Evolutionary conservation across 1,139 yeast genomes (phyloP).

Genomic region (Hyphopichia burtonii): DNA sequence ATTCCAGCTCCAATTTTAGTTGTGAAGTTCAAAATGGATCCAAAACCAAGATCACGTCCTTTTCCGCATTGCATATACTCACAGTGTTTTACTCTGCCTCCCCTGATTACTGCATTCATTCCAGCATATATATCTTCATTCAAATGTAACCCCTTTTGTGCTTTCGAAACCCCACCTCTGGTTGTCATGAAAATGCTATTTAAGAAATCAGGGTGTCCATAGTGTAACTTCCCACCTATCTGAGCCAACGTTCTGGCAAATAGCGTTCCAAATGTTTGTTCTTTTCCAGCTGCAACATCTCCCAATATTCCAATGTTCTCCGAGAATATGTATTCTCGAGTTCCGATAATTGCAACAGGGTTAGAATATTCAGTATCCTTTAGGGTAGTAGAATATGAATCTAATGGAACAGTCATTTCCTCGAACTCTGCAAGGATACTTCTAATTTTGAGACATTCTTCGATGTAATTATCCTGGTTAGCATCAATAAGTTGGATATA

Average conservation of each 20-base stretch:
- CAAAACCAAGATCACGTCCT: constrained; percentile 56
- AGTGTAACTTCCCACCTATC: constrained; percentile 55
- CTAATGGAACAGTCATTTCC: constrained; percentile 33
- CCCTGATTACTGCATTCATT: constrained; percentile 50
- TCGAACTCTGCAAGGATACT: constrained; percentile 52
- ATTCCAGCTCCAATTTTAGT: constrained; percentile 59
- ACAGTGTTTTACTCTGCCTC: constrained; percentile 56
- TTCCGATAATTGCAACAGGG: constrained; percentile 56
- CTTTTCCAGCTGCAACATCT: constrained; percentile 59
- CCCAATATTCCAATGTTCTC: constrained; percentile 56
- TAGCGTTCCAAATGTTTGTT: constrained; percentile 56
- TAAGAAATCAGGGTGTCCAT: constrained; percentile 58
- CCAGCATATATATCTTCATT: constrained; percentile 61
- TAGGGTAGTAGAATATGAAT: constrained; percentile 30
- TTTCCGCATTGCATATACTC: constrained; percentile 59
- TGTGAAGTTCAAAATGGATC: constrained; percentile 52
- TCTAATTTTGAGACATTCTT: constrained; percentile 55
- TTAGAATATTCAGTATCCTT: constrained; percentile 22
- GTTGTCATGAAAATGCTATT: constrained; percentile 52
- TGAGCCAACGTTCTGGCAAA: constrained; percentile 56
- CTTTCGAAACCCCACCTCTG: constrained; percentile 56
- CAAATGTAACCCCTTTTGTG: constrained; percentile 53
- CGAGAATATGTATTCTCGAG: constrained; percentile 54
- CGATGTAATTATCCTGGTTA: constrained; percentile 55
- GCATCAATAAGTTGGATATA: constrained; percentile 56